Evolutionary conservation across 2,329 filamentous ascomycete genomes (phyloP), one percentile per base, ranked within the genome.

Genomic region (Microcera coccophila): DNA sequence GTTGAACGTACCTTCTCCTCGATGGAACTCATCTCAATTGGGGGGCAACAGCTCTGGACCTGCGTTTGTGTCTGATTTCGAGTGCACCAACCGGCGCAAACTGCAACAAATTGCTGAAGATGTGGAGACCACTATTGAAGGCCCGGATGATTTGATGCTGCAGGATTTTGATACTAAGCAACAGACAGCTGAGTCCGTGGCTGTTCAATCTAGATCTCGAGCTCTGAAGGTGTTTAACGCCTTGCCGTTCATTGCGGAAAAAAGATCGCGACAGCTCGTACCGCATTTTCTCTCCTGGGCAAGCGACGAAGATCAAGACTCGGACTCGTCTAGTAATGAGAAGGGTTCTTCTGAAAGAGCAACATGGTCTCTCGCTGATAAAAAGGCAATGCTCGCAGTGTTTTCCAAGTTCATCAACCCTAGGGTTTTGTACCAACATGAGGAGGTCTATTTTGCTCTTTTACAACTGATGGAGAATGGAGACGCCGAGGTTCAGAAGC

Each of bases 351-450:
- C 48, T 19, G 60, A 69, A 21, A 53, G 62, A 8, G 64, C 64
- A 19, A 69, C 73, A 42, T 93, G 88, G 86, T 78, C 79, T 17
- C 71, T 89, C 43, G 81, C 81, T 45, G 93, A 98, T 61, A 85
- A 91, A 50, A 91, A 95, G 61, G 78, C 84, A 2, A 81, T 96
- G 59, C 74, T 98, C 24, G 76, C 76, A 2, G 74, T 98, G 5
- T 90, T 98, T 59, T 79, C 86, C 0, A 82, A 90, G 49, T 97
- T 97, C 60, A 71, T 77, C 37, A 98, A 98, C 59, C 89, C 93
- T 0, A 86, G 77, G 56, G 89, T 90, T 1, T 71, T 98, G 4
- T 97, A 82, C 64, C 85, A 82, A 57, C 79, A 85, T 22, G 73
- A 81, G 9, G 82, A 88, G 42, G 90, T 95, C 0, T 87, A 90